Base-by-base conservation (phyloP, 805 yeast species). In the Myxozyma mucilagina region DNA sequence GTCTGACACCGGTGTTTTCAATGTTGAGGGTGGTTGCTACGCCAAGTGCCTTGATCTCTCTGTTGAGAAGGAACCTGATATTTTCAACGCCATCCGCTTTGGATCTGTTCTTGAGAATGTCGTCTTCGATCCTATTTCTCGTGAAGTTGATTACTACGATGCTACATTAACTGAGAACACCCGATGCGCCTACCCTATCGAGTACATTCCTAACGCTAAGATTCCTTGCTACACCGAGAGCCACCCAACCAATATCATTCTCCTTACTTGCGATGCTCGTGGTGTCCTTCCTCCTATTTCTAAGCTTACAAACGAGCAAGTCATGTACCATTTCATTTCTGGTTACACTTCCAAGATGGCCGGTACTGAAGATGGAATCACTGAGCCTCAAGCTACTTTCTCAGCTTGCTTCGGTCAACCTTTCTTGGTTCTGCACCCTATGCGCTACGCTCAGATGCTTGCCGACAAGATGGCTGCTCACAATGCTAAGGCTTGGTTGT, bases 291-390 rank as follows among this genome's bases (percentile, higher is more conserved):
- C 99, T 57, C 98, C 98, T 66, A 96, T 93, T 67, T 91, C 97
- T 66, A 90, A 87, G 78, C 84, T 93, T 75, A 83, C 96, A 44
- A 90, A 90, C 74, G 89, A 93, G 70, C 98, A 93, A 80, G 98
- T 93, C 68, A 93, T 94, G 98, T 93, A 94, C 84, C 98, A 93
- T 80, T 93, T 93, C 80, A 93, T 93, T 71, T 88, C 96, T 67
- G 99, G 99, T 72, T 93, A 93, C 84, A 93, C 99, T 65, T 93
- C 98, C 59, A 93, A 94, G 85, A 93, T 93, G 96, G 97, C 99
- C 65, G 98, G 98, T 76, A 93, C 99, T 56, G 99, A 93, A 80
- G 96, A 90, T 76, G 99, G 99, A 78, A 90, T 93, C 68, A 92
- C 97, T 65, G 97, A 93, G 80, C 98, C 99, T 65, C 91, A 89